Evolutionary conservation across 108 stramenopile species (phyloP).

Genomic region (Poteriospumella lacustris): DNA sequence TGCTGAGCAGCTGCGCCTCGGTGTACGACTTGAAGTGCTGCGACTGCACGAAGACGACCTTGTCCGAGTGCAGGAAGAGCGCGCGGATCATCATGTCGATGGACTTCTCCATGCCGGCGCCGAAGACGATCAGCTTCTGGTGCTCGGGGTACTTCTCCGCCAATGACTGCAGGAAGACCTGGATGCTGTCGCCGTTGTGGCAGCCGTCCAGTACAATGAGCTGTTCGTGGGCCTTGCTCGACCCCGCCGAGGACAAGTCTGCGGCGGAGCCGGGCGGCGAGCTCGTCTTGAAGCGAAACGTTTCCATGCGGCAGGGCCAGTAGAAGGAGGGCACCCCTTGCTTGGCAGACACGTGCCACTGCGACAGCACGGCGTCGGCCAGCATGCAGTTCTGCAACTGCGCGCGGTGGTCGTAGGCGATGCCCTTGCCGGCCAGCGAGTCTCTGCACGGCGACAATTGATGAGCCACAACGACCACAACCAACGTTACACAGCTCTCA

Average conservation of each 20-base stretch:
- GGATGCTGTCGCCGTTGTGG: neutral
- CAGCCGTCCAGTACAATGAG: conserved; percentile 13
- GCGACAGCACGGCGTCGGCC: neutral
- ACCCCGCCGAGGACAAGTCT: neutral
- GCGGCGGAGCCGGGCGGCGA: too few relatives aligned
- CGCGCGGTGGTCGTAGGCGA: neutral
- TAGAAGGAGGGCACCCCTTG: neutral
- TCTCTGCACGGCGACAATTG: too few relatives aligned
- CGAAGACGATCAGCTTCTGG: neutral
- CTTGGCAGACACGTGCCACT: neutral
- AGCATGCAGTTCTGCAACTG: neutral
- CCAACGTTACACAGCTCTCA: too few relatives aligned
- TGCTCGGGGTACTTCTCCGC: neutral
- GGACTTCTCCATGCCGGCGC: neutral
- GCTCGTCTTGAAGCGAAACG: neutral
- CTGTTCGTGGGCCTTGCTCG: neutral
- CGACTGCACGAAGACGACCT: neutral
- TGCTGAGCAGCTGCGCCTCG: neutral
- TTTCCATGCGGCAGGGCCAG: conserved; percentile 23
- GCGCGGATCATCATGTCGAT: neutral
- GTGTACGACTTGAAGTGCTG: neutral
- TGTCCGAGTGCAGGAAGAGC: neutral
- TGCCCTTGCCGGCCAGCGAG: too few relatives aligned
- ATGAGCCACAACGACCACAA: too few relatives aligned
- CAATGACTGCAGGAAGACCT: neutral